Conservation (phyloP, 73 alveolate genomes). For the Paramecium sonneborni region DNA sequence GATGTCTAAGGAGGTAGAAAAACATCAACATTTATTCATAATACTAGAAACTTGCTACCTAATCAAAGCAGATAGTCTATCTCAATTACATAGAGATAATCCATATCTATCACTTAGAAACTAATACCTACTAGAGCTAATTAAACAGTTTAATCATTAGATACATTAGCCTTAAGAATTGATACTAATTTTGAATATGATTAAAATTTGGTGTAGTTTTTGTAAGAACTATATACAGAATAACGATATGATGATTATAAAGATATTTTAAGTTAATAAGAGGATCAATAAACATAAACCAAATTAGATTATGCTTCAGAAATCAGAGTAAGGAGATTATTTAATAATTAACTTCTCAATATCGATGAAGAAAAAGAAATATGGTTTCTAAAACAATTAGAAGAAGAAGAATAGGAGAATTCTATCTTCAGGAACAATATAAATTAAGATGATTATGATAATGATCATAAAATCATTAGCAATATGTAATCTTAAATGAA, state of each 20-base stretch:
- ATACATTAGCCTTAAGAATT: neutral
- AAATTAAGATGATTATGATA: neutral
- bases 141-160: neutral
- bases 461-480: neutral
- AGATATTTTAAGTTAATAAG: neutral
- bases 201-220: neutral
- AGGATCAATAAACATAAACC: neutral
- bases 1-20: neutral
- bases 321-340: constrained; percentile 26
- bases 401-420: constrained; percentile 25
- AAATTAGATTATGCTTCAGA: neutral
- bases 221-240: constrained; percentile 17
- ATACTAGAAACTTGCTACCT: neutral
- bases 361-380: constrained; percentile 28
- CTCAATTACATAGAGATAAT: neutral
- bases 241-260: constrained; percentile 37
- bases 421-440: neutral
- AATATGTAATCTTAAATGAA: neutral
- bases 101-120: neutral
- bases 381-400: neutral
- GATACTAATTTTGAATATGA: constrained; percentile 42
- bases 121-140: neutral
- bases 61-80: neutral
- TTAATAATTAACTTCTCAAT: constrained; percentile 3
- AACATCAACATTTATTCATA: neutral